Evolutionary conservation across 2,329 filamentous ascomycete genomes (phyloP).

Genomic region (Rutstroemia sp.): DNA sequence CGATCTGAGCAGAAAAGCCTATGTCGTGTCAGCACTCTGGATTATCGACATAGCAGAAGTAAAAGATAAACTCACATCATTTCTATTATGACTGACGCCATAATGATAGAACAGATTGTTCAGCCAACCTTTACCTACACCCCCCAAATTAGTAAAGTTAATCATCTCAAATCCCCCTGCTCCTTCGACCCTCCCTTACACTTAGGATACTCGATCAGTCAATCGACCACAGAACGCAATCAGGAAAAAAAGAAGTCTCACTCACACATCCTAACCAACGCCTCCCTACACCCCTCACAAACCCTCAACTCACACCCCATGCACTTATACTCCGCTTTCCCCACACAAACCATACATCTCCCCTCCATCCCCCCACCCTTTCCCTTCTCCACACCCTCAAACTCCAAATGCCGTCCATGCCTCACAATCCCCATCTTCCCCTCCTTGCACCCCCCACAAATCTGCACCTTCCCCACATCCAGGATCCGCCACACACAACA

Average conservation of each 20-base stretch:
- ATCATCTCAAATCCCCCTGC: too few species aligned
- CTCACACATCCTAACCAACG: background rate
- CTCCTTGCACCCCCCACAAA: background rate
- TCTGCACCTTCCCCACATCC: background rate
- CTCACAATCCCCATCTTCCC: background rate
- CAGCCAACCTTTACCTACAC: background rate
- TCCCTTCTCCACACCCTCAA: background rate
- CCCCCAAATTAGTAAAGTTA: background rate
- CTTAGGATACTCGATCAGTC: too few species aligned
- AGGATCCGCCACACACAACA: background rate
- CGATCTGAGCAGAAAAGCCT: conserved; percentile 11
- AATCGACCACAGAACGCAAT: too few species aligned
- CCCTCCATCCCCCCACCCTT: background rate
- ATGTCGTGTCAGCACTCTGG: background rate
- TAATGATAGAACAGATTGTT: background rate
- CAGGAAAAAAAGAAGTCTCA: too few species aligned
- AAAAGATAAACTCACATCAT: background rate
- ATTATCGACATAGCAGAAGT: background rate
- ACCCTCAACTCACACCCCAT: background rate
- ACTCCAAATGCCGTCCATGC: background rate
- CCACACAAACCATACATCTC: background rate
- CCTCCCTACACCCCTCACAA: background rate
- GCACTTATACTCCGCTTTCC: background rate
- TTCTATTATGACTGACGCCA: background rate
- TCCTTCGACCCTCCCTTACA: too few species aligned